phyloP scores from a whole-genome alignment of 2,329 filamentous ascomycete species.

The Setomelanomma holmii region DNA sequence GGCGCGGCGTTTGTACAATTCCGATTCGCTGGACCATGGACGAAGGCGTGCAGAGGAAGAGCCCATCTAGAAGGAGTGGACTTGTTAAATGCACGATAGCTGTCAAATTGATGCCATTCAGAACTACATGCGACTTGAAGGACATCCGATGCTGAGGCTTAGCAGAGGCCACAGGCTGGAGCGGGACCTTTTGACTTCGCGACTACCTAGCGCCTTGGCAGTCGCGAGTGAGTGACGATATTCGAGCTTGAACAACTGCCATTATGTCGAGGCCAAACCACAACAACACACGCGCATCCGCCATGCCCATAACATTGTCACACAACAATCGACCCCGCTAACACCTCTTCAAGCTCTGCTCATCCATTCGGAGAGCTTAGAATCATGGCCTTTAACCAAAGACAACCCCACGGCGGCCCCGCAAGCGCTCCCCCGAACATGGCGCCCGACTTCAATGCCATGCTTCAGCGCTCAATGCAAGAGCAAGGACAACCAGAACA shows the following conservation, averaged over 20 bases:
- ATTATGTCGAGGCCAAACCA: slow-evolving; percentile 25
- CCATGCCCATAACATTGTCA: slow-evolving; percentile 36
- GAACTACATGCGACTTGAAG: too few relatives aligned
- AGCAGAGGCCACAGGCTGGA: background rate
- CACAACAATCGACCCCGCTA: slow-evolving; percentile 30
- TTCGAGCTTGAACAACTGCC: slow-evolving; percentile 16
- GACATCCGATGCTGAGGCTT: background rate
- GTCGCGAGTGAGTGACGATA: slow-evolving; percentile 17
- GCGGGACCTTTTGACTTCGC: too few relatives aligned
- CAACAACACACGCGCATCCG: slow-evolving; percentile 25
- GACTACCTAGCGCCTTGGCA: slow-evolving; percentile 25
- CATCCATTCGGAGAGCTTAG: slow-evolving; percentile 2
- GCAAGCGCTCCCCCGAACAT: slow-evolving; percentile 38
- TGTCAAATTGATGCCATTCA: too few relatives aligned
- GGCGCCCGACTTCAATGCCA: slow-evolving; percentile 44
- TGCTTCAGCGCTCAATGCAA: slow-evolving; percentile 47
- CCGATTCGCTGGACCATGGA: slow-evolving; percentile 19
- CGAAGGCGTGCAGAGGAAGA: background rate
- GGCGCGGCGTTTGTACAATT: slow-evolving; percentile 13
- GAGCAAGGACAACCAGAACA: slow-evolving; percentile 34
- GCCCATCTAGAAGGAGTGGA: too few relatives aligned
- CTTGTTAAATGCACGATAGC: too few relatives aligned
- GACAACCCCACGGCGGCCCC: slow-evolving; percentile 40
- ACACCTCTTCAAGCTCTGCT: slow-evolving; percentile 11
- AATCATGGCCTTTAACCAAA: slow-evolving; percentile 37